phyloP scores from a whole-genome alignment of 192 early-diverging fungal species.

The Backusella parvicylindrica region DNA sequence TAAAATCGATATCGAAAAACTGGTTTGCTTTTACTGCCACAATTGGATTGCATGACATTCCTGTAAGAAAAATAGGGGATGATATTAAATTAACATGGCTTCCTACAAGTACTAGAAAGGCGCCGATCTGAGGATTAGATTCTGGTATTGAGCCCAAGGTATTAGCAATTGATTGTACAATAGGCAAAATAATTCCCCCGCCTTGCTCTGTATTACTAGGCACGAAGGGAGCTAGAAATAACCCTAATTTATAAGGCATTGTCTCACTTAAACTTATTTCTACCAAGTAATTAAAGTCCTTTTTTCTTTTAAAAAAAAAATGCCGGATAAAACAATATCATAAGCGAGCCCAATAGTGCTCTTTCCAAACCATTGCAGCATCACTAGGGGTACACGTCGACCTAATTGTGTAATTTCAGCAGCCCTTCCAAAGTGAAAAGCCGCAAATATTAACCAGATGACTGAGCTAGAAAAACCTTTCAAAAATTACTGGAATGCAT shows the following conservation, averaged over 20 bases:
- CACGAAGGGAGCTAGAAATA: slow-evolving; percentile 62
- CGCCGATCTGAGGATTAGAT: slow-evolving; percentile 36
- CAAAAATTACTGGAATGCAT: slow-evolving; percentile 54
- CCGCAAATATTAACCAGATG: slow-evolving; percentile 65
- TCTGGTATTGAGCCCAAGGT: slow-evolving; percentile 44
- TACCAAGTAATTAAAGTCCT: too few species aligned
- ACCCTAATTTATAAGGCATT: too few species aligned
- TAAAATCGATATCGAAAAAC: slow-evolving; percentile 59
- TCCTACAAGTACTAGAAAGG: slow-evolving; percentile 58
- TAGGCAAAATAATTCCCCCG: slow-evolving; percentile 70
- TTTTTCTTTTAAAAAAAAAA: too few species aligned
- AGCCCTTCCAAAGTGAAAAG: slow-evolving; percentile 70
- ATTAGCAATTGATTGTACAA: slow-evolving; percentile 55
- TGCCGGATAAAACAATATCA: slow-evolving; percentile 38
- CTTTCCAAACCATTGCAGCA: slow-evolving; percentile 48
- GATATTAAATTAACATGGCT: slow-evolving; percentile 64
- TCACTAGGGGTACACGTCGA: slow-evolving; percentile 50
- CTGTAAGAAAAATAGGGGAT: slow-evolving; percentile 52
- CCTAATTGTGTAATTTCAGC: slow-evolving; percentile 60
- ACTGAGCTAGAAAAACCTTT: slow-evolving; percentile 61
- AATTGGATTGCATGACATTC: slow-evolving; percentile 70
- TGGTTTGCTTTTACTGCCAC: slow-evolving; percentile 47
- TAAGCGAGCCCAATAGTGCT: slow-evolving; percentile 53
- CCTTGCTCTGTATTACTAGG: slow-evolving; percentile 71
- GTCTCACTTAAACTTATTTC: too few species aligned